A percentile compares a stretch with the other conserved stretches of the same genome.
Conservation (phyloP, 345 rosid genomes). For the Murraya koenigii region DNA sequence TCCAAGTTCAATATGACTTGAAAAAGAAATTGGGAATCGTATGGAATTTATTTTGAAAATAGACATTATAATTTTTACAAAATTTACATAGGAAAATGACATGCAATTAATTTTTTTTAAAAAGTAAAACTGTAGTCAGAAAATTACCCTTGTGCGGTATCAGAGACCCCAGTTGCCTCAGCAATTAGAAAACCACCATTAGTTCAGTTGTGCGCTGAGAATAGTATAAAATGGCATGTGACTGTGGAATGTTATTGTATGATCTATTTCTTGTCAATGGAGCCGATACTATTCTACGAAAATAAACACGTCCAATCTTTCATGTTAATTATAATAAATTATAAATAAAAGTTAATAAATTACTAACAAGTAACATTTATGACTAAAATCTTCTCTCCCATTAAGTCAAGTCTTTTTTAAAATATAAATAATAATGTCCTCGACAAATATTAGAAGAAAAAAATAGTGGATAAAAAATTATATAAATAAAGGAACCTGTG, state of each 20-base stretch:
- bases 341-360: neutral
- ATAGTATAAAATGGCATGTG: neutral
- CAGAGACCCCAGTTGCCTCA: too few species aligned
- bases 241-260: neutral
- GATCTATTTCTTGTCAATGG: conserved; percentile 1
- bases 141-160: conserved; percentile 1
- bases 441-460: neutral
- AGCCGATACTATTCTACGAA: neutral
- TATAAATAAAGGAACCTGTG: conserved; percentile 18
- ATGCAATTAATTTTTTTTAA: neutral
- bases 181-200: neutral
- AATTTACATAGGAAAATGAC: neutral
- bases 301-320: too few species aligned
- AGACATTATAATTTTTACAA: too few species aligned
- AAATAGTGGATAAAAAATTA: neutral
- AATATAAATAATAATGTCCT: neutral
- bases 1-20: too few species aligned
- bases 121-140: neutral
- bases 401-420: neutral
- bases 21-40: too few species aligned
- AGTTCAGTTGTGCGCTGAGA: neutral
- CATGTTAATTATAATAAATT: too few species aligned
- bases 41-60: too few species aligned
- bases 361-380: neutral
- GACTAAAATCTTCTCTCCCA: neutral